Evolutionary conservation across 2,329 filamentous ascomycete species (phyloP).

Genomic region (Paecilomyces dactylethromorphus): DNA sequence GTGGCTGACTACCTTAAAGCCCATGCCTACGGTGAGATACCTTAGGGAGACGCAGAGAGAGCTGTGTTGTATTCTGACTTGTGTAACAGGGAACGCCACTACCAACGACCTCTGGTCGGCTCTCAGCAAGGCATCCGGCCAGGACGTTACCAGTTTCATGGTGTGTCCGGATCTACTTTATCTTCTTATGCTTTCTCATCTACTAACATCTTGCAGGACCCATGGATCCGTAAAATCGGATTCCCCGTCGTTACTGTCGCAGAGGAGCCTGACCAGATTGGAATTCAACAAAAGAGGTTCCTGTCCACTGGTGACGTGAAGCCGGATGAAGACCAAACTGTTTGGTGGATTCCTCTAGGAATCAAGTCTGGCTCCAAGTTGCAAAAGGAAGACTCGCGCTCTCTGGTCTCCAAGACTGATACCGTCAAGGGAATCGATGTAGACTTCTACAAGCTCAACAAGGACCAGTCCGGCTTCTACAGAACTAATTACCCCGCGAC

Average conservation of each 20-base stretch:
- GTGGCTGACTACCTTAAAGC: slow-evolving; percentile 84
- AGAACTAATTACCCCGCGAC: slow-evolving; percentile 87
- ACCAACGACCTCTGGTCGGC: slow-evolving; percentile 89
- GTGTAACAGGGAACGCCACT: slow-evolving; percentile 60
- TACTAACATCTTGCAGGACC: slow-evolving; percentile 41
- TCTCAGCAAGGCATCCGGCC: slow-evolving; percentile 76
- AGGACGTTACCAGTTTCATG: slow-evolving; percentile 84
- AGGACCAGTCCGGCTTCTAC: slow-evolving; percentile 82
- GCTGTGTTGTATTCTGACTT: neutral
- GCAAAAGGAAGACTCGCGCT: slow-evolving; percentile 55
- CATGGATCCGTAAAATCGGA: slow-evolving; percentile 93
- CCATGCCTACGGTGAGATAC: slow-evolving; percentile 65
- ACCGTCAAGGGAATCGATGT: slow-evolving; percentile 61
- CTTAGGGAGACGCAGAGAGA: neutral
- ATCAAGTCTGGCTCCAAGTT: slow-evolving; percentile 68
- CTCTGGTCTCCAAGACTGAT: slow-evolving; percentile 69
- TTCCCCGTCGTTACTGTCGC: slow-evolving; percentile 84
- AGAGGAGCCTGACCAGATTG: slow-evolving; percentile 76
- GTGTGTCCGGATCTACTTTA: slow-evolving; percentile 21
- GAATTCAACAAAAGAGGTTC: slow-evolving; percentile 80
- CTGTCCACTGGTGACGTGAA: slow-evolving; percentile 86
- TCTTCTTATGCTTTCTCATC: slow-evolving; percentile 1
- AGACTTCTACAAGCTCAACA: slow-evolving; percentile 92
- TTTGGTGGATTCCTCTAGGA: slow-evolving; percentile 92
- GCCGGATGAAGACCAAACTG: slow-evolving; percentile 81